Percentiles rank a stretch among this genome's conserved stretches.
Conservation (phyloP, 768 basidiomycete genomes). For the Postia placenta region DNA sequence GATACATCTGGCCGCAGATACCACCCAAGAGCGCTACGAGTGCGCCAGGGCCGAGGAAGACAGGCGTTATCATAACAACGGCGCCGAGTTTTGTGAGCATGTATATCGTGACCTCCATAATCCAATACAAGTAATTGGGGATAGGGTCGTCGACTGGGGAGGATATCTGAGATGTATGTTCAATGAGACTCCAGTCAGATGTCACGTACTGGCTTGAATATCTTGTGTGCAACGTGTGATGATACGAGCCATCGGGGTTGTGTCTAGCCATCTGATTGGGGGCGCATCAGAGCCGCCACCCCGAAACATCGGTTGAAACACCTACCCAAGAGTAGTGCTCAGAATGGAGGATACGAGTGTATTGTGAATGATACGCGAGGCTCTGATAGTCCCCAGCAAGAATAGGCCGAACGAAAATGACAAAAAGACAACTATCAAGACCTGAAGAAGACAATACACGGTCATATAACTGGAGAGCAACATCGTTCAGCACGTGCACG, state of each 20-base stretch:
- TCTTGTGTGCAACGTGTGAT: constrained; percentile 66
- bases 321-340: constrained; percentile 25
- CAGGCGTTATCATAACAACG: constrained; percentile 33
- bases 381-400: constrained; percentile 24
- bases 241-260: constrained; percentile 49
- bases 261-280: constrained; percentile 42
- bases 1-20: constrained; percentile 46
- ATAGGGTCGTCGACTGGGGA: constrained; percentile 30
- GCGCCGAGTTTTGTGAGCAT: constrained; percentile 31
- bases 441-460: constrained; percentile 18
- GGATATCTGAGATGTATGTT: neutral
- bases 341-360: constrained; percentile 24
- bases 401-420: constrained; percentile 18
- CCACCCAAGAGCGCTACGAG: constrained; percentile 32
- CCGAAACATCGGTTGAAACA: neutral
- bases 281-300: neutral
- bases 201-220: constrained; percentile 32
- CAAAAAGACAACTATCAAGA: constrained; percentile 14
- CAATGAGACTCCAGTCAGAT: neutral
- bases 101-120: constrained; percentile 25
- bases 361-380: constrained; percentile 26
- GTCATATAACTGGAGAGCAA: constrained; percentile 22
- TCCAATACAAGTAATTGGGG: constrained; percentile 17
- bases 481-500: neutral
- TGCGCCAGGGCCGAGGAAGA: constrained; percentile 35